A percentile compares a stretch with the other conserved stretches of the same genome.
phyloP scores from a whole-genome alignment of 192 early-diverging fungal genomes.

The Backusella psychrophila region DNA sequence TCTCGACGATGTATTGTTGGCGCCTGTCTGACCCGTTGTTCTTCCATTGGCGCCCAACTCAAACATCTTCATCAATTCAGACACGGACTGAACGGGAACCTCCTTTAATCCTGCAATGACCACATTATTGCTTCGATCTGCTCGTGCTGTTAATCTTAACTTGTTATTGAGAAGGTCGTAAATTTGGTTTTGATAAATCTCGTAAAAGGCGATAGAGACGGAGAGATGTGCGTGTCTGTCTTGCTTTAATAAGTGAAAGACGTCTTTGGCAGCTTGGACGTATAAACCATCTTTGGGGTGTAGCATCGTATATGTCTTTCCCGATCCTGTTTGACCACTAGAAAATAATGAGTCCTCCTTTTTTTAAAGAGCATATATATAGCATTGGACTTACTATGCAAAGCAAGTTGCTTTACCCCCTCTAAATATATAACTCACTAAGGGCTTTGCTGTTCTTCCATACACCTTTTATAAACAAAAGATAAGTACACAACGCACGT shows the following conservation, averaged over 20 bases:
- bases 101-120: conserved; percentile 86
- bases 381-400: conserved; percentile 75
- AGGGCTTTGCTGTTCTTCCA: conserved; percentile 83
- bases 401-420: conserved; percentile 99
- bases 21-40: conserved; percentile 93
- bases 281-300: conserved; percentile 87
- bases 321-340: conserved; percentile 78
- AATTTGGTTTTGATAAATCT: conserved; percentile 96
- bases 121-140: conserved; percentile 94
- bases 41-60: conserved; percentile 85
- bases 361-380: neutral
- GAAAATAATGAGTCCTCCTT: neutral
- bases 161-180: conserved; percentile 91
- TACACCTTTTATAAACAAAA: conserved; percentile 53
- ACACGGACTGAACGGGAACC: conserved; percentile 77
- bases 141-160: conserved; percentile 85
- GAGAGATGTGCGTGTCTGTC: conserved; percentile 71
- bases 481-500: conserved; percentile 24
- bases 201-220: conserved; percentile 90
- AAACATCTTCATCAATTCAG: conserved; percentile 87
- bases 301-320: conserved; percentile 99
- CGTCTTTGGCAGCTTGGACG: conserved; percentile 87
- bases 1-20: conserved; percentile 93
- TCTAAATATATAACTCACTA: conserved; percentile 93
- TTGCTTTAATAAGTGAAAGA: conserved; percentile 71